Conservation (phyloP, 1,284 basidiomycete genomes). For the Xanthoconium separans region DNA sequence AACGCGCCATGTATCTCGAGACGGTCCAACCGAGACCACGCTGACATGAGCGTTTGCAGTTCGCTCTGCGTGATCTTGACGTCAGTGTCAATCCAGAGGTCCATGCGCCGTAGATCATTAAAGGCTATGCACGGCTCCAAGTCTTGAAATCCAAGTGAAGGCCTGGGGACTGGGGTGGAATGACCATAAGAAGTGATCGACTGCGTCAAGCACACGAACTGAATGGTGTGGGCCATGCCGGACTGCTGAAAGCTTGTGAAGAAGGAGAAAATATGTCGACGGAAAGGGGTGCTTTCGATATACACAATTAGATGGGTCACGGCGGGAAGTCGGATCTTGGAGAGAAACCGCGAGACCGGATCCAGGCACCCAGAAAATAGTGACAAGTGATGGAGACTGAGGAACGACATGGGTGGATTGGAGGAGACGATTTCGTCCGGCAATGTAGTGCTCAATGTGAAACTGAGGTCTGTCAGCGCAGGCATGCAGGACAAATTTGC, state of each 20-base stretch:
- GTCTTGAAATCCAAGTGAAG: not conserved
- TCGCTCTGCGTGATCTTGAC: too few species aligned
- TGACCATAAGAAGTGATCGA: not conserved
- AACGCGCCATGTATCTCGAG: too few species aligned
- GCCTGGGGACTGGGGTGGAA: not conserved
- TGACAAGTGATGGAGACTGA: not conserved
- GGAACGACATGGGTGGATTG: not conserved
- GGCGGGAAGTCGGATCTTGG: not conserved
- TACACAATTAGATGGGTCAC: not conserved
- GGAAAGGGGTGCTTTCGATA: not conserved
- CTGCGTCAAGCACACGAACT: too few species aligned
- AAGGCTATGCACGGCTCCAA: not conserved
- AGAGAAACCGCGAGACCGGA: not conserved
- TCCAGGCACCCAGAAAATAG: not conserved
- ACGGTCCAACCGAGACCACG: too few species aligned
- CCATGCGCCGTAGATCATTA: not conserved
- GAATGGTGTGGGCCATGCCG: not conserved
- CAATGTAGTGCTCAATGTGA: not conserved
- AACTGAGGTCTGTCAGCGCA: not conserved
- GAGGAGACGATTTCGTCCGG: too few species aligned
- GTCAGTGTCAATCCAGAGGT: not conserved
- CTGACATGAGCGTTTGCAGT: too few species aligned
- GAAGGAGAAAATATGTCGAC: not conserved
- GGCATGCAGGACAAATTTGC: not conserved
- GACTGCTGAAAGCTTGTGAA: not conserved